Percentiles rank a stretch among this genome's conserved stretches.
Conservation (phyloP, 306 rosid species). For the Quercus aquifolioides region DNA sequence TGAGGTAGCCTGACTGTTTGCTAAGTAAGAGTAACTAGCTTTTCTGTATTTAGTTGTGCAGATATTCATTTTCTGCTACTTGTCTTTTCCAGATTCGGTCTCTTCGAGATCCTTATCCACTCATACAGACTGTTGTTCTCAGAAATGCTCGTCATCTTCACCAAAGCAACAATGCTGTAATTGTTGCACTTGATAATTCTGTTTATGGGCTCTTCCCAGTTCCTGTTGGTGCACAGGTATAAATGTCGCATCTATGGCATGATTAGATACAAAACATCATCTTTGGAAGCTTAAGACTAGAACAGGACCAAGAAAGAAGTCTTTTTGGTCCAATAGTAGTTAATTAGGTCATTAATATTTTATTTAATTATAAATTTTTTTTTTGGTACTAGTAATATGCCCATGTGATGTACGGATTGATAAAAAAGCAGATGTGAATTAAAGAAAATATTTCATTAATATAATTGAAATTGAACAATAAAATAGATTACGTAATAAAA, state of each 20-base stretch:
- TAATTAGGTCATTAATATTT: neutral
- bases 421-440: no score
- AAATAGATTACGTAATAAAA: no score
- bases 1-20: constrained; percentile 51
- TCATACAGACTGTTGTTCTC: constrained; percentile 91
- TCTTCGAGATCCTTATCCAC: constrained; percentile 76
- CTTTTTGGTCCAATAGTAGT: neutral
- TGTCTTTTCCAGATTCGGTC: constrained; percentile 73
- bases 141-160: constrained; percentile 74
- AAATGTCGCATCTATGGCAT: neutral
- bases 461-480: no score
- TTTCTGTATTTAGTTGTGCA: constrained; percentile 4
- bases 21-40: neutral
- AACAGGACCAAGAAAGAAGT: neutral
- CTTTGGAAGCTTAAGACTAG: neutral
- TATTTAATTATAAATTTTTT: neutral
- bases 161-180: constrained; percentile 52
- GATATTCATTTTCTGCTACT: constrained; percentile 13
- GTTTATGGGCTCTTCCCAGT: constrained; percentile 90
- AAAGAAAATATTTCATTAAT: no score
- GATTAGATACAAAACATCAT: neutral
- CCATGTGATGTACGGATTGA: no score
- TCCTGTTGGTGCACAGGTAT: constrained; percentile 99
- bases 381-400: neutral
- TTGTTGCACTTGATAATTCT: constrained; percentile 77